Base-by-base conservation (phyloP, 371 early-diverging fungal species). In the Circinella minor region DNA sequence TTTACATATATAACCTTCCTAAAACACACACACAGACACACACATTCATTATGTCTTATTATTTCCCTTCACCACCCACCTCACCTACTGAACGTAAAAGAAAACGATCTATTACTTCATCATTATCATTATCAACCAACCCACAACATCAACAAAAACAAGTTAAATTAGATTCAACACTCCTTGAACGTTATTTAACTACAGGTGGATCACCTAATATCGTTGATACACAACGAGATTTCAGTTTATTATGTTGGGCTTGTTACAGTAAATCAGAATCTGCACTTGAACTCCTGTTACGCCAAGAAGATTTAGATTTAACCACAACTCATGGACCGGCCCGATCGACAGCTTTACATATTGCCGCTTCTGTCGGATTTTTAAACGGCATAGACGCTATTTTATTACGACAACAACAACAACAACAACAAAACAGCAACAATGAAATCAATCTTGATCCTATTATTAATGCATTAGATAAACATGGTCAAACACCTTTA, bases 261-360 rank as follows among this genome's bases (percentile, higher is more conserved):
- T 82, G 82, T 63, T 70, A 66, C 27, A 74, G 72, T n/a, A 69
- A 72, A 55, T 81, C 81, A 10, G 63, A 63, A 61, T 71, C 70
- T 11, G 72, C 78, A 11, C 38, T 81, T 36, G 36, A 74, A 51
- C 47, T 74, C 9, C 54, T 83, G 27, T 36, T 76, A 36, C 59
- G 51, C 17, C 66, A 68, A 59, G 70, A 68, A 6, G 73, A 80
- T 64, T 67, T 80, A 27, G 76, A 81, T 61, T 71, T 74, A 61
- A 76, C 77, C 47, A 38, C 72, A 15, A 72, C 66, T 9, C 72
- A 74, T 55, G 80, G 77, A 1, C 74, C 68, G 15, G 71, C 79
- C 47, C 68, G 72, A 55, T 74, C 77, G 46, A 81, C 82, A 5
- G 81, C 80, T 3, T 55, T 85, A 3, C 85, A 85, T 34, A 73